These are phyloP conservation scores for Emmonsiellopsis sp. DNA, from an alignment of 2,329 filamentous ascomycete species.

Conservation along the genomic window DNA sequence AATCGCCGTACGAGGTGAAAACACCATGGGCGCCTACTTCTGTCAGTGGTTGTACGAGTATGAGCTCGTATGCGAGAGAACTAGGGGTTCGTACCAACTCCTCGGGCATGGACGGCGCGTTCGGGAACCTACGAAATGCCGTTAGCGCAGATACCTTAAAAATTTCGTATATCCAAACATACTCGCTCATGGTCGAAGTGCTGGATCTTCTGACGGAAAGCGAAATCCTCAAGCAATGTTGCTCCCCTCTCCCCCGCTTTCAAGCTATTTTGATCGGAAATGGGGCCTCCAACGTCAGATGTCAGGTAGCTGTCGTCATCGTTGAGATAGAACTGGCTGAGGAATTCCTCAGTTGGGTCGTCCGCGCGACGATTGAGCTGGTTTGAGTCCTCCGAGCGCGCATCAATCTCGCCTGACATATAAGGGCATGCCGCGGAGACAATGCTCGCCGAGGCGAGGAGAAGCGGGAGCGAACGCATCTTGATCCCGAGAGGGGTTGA, in stretches of 20 bases:
- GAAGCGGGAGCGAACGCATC: constrained; percentile 21
- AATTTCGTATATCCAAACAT: constrained; percentile 15
- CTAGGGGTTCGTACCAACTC: constrained; percentile 36
- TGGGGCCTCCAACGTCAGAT: constrained; percentile 59
- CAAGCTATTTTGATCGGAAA: constrained; percentile 57
- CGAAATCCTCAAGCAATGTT: constrained; percentile 62
- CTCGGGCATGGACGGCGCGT: constrained; percentile 61
- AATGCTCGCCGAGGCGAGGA: constrained; percentile 24
- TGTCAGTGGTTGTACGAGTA: neutral
- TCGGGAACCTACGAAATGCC: constrained; percentile 44
- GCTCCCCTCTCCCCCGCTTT: constrained; percentile 59
- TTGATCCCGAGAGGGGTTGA: neutral
- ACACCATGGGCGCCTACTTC: constrained; percentile 53
- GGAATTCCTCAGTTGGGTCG: constrained; percentile 28
- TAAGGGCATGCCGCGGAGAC: constrained; percentile 34
- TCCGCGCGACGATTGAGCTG: constrained; percentile 18
- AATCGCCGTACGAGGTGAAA: constrained; percentile 60
- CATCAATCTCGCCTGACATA: constrained; percentile 26
- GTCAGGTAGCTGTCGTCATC: constrained; percentile 52
- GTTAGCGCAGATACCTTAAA: constrained; percentile 1
- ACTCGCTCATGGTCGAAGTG: constrained; percentile 64
- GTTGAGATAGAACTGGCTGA: constrained; percentile 40
- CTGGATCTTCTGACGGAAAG: constrained; percentile 63
- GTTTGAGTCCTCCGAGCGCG: constrained; percentile 11
- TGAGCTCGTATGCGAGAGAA: neutral